These are phyloP conservation scores for Nephromyces sp. DNA, from an alignment of 169 alveolate genomes.

Conservation along the genomic window DNA sequence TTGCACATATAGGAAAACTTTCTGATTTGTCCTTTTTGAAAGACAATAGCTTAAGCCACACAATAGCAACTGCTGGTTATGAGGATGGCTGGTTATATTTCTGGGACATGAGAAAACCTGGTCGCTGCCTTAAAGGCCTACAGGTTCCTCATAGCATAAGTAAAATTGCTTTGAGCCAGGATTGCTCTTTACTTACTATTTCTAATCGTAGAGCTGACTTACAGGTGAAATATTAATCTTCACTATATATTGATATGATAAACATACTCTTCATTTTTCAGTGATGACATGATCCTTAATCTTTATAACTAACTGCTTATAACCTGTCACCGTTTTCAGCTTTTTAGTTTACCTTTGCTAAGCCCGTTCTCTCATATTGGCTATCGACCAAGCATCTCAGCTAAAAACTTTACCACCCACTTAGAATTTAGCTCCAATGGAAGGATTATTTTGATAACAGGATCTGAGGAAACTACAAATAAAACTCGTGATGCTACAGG, in stretches of 20 bases:
- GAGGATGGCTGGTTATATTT: neutral
- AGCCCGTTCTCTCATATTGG: neutral
- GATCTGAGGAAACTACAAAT: neutral
- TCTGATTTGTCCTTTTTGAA: neutral
- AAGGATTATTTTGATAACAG: neutral
- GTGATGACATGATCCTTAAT: neutral
- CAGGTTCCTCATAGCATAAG: neutral
- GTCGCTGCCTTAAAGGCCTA: neutral
- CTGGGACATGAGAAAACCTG: neutral
- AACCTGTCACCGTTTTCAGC: neutral
- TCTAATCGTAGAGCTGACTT: neutral
- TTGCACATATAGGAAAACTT: neutral
- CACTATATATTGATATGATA: neutral
- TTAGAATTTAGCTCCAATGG: neutral
- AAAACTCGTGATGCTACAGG: neutral
- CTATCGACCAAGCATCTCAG: neutral
- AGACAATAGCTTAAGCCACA: neutral
- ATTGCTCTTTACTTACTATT: neutral
- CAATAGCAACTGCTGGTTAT: neutral
- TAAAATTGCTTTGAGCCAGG: neutral
- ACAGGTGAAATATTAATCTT: neutral
- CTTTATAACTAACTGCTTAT: neutral
- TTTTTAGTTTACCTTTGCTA: neutral
- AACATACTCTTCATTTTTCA: neutral
- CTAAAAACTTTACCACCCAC: neutral